Conservation (phyloP, 768 basidiomycete species). For the Mycena rebaudengoi region DNA sequence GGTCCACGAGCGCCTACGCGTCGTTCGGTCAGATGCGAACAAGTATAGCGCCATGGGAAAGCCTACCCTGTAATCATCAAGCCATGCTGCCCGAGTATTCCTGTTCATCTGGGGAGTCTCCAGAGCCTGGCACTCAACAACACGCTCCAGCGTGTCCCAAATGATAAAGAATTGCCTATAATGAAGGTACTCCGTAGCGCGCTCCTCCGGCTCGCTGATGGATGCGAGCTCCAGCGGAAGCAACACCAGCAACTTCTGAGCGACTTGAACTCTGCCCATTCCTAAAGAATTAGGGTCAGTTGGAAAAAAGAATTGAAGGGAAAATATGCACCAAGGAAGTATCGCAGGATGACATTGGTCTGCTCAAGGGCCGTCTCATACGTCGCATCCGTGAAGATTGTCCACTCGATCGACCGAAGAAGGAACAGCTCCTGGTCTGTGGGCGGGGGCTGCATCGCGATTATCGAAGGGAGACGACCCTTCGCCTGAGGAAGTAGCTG, state of each 20-base stretch:
- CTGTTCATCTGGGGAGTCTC: slow-evolving; percentile 66
- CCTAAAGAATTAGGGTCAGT: slow-evolving; percentile 47
- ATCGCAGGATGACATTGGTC: slow-evolving; percentile 87
- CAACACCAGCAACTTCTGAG: slow-evolving; percentile 63
- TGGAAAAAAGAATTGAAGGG: neutral
- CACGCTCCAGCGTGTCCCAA: slow-evolving; percentile 71
- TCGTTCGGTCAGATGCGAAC: neutral
- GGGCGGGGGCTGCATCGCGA: slow-evolving; percentile 62
- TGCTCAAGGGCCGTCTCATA: slow-evolving; percentile 83
- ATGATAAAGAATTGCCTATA: slow-evolving; percentile 83
- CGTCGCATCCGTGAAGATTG: slow-evolving; percentile 78
- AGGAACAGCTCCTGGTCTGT: slow-evolving; percentile 70
- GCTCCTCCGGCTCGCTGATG: slow-evolving; percentile 74
- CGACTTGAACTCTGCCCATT: slow-evolving; percentile 77
- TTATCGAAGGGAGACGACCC: slow-evolving; percentile 69
- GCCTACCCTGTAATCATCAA: slow-evolving; percentile 70
- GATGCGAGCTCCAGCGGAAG: slow-evolving; percentile 70
- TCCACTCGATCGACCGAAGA: slow-evolving; percentile 93
- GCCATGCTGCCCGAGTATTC: slow-evolving; percentile 67
- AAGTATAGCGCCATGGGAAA: neutral
- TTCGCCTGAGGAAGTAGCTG: slow-evolving; percentile 63
- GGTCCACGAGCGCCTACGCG: slow-evolving; percentile 64
- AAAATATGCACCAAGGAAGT: slow-evolving; percentile 83
- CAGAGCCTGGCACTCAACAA: slow-evolving; percentile 66
- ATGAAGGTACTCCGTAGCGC: slow-evolving; percentile 78